phyloP scores from a whole-genome alignment of 2,329 filamentous ascomycete genomes.

The Curvularia eragrostidis region DNA sequence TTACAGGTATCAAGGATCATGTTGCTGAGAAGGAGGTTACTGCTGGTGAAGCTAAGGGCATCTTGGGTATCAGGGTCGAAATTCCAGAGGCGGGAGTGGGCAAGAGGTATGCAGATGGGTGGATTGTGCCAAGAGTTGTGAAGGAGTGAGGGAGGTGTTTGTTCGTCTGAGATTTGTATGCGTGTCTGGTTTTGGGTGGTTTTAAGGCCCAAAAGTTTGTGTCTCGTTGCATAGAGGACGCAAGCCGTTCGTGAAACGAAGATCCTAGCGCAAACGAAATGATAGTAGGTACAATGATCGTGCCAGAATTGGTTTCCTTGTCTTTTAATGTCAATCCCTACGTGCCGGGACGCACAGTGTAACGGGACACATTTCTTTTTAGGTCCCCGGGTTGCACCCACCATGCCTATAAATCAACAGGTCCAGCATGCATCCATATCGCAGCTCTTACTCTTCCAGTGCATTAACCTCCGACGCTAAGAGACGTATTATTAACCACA shows the following conservation, averaged over 20 bases:
- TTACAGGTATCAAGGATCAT: conserved; percentile 30
- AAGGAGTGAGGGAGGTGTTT: conserved; percentile 17
- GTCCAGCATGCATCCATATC: neutral
- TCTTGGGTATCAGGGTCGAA: conserved; percentile 38
- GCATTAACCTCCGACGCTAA: neutral
- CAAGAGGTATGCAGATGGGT: conserved; percentile 54
- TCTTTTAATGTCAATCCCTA: too few species aligned
- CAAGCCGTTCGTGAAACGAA: neutral
- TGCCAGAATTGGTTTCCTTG: neutral
- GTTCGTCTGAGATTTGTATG: neutral
- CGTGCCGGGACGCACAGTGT: too few species aligned
- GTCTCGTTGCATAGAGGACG: neutral
- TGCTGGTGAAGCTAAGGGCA: neutral
- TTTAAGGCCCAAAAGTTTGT: neutral
- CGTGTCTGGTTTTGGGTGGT: neutral
- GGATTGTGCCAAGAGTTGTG: conserved; percentile 54
- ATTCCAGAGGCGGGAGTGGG: conserved; percentile 47
- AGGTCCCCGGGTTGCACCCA: too few species aligned
- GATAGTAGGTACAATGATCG: neutral
- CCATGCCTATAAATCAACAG: too few species aligned
- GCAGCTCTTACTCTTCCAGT: neutral
- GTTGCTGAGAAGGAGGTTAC: conserved; percentile 1
- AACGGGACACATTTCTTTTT: too few species aligned
- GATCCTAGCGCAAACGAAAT: neutral
- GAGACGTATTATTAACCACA: neutral